Conservation (phyloP, 495 filamentous ascomycete genomes). For the Zalerion maritima region DNA sequence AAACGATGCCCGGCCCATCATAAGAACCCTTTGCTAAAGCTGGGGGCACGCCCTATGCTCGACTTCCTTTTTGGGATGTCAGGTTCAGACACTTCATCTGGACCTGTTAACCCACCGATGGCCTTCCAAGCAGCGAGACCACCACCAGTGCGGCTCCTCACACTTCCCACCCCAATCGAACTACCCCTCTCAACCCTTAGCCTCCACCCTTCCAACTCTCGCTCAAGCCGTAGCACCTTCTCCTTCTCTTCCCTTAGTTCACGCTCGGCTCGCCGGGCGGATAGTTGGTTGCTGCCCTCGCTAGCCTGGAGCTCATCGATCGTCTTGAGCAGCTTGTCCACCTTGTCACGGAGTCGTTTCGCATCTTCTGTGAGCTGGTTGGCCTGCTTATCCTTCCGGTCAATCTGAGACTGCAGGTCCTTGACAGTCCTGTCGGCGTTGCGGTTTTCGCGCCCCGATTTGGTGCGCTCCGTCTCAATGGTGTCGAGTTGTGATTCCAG, state of each 20-base stretch:
- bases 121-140: conserved; percentile 14
- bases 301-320: conserved; percentile 88
- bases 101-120: conserved; percentile 13
- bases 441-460: conserved; percentile 72
- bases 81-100: conserved; percentile 9
- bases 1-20: conserved; percentile 12
- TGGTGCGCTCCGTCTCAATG: conserved; percentile 59
- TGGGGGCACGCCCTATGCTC: conserved; percentile 20
- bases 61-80: conserved; percentile 21
- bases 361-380: conserved; percentile 69
- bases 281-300: conserved; percentile 65
- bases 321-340: conserved; percentile 70
- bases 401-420: conserved; percentile 84
- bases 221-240: conserved; percentile 64
- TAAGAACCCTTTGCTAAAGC: conserved; percentile 42
- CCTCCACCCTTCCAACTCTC: conserved; percentile 82
- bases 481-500: conserved; percentile 84
- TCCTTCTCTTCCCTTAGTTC: conserved; percentile 84
- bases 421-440: conserved; percentile 91
- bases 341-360: conserved; percentile 68
- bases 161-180: conserved; percentile 14
- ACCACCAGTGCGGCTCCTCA: conserved; percentile 20
- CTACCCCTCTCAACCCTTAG: conserved; percentile 47
- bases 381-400: conserved; percentile 77
- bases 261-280: conserved; percentile 69